Conservation (phyloP, 1,284 basidiomycete species). For the Microstroma glucosiphilum region DNA sequence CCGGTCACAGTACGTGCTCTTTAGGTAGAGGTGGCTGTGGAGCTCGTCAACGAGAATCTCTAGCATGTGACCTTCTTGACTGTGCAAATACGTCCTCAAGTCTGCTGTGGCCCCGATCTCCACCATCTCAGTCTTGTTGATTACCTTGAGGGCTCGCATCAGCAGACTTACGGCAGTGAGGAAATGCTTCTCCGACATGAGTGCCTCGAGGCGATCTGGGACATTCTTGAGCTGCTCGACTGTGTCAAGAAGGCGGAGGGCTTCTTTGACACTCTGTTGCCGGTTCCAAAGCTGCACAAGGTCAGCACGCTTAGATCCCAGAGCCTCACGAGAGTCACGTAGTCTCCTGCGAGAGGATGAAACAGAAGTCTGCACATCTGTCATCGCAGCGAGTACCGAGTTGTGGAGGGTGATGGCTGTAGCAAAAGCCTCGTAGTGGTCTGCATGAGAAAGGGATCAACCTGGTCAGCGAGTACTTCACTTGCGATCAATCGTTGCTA, state of each 20-base stretch:
- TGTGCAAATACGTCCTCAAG: conserved; percentile 72
- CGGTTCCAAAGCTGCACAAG: conserved; percentile 50
- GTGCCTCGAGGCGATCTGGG: conserved; percentile 81
- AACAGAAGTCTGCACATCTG: conserved; percentile 35
- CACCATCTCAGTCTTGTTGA: conserved; percentile 83
- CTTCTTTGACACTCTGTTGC: conserved; percentile 43
- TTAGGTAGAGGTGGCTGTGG: conserved; percentile 94
- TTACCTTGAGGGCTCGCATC: conserved; percentile 78
- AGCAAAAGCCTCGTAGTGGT: conserved; percentile 40
- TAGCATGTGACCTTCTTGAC: conserved; percentile 63
- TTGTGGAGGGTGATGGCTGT: conserved; percentile 48
- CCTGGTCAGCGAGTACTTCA: too few relatives aligned
- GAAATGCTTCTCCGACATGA: conserved; percentile 93
- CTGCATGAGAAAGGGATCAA: too few relatives aligned
- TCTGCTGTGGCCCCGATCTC: conserved; percentile 91
- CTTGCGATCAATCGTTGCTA: neutral
- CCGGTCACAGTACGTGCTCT: conserved; percentile 89
- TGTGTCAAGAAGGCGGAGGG: conserved; percentile 36
- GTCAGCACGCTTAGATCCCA: conserved; percentile 44
- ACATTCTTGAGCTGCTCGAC: conserved; percentile 69
- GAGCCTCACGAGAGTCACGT: conserved; percentile 42
- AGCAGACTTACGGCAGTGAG: conserved; percentile 83
- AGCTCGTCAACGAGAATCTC: conserved; percentile 90
- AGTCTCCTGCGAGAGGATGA: conserved; percentile 32
- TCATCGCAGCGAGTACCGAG: conserved; percentile 35